Evolutionary conservation across 768 basidiomycete species (phyloP).

Genomic region (Lactifluus subvellereus): DNA sequence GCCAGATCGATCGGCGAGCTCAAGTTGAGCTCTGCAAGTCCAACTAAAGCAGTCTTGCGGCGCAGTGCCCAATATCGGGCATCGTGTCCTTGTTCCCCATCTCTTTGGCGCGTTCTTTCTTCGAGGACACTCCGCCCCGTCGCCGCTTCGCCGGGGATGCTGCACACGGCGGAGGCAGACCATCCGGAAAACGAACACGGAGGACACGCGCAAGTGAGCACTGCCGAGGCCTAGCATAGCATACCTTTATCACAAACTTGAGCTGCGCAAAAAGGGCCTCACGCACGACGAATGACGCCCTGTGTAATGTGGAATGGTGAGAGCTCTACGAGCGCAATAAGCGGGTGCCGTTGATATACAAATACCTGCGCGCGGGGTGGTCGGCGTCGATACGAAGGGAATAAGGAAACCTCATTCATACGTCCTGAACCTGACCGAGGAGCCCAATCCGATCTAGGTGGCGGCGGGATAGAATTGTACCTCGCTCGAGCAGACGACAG

Average conservation of each 20-base stretch:
- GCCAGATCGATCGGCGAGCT: constrained; percentile 45
- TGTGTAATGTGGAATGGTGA: too few species aligned
- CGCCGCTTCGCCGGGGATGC: constrained; percentile 64
- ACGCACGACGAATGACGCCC: too few species aligned
- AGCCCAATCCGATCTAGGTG: too few species aligned
- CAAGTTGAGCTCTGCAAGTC: constrained; percentile 8
- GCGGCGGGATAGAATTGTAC: too few species aligned
- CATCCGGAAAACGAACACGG: constrained; percentile 71
- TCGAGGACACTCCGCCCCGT: constrained; percentile 72
- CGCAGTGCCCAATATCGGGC: constrained; percentile 25
- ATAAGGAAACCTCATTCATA: too few species aligned
- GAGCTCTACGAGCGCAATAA: too few species aligned
- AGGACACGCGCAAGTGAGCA: constrained; percentile 57
- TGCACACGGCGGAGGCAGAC: constrained; percentile 56
- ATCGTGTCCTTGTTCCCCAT: constrained; percentile 7
- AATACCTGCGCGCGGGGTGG: too few species aligned
- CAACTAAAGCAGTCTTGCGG: not conserved
- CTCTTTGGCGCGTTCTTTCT: constrained; percentile 36
- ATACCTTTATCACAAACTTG: constrained; percentile 56
- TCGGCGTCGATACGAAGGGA: too few species aligned
- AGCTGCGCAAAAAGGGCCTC: too few species aligned
- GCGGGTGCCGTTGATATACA: too few species aligned
- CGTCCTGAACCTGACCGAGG: too few species aligned
- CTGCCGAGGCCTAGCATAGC: constrained; percentile 57
- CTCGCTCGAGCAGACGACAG: too few species aligned